A percentile compares a stretch with the other conserved stretches of the same genome.
phyloP scores from a whole-genome alignment of 768 basidiomycete species.

The Pleurotus pulmonarius region DNA sequence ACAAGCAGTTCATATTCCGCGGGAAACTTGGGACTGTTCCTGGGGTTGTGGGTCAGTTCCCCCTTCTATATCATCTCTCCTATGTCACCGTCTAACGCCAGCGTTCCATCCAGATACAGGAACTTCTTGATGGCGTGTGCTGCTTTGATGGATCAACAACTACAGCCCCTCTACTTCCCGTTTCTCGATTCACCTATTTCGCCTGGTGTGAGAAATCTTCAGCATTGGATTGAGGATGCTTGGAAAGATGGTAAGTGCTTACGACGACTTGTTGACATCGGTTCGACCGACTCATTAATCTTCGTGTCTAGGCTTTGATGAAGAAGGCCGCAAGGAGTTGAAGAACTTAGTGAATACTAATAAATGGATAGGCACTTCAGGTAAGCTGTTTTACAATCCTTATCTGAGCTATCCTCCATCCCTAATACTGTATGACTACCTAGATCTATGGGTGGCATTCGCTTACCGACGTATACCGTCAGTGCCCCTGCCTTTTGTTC shows the following conservation, averaged over 20 bases:
- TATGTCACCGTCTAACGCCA: not conserved
- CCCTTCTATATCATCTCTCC: not conserved
- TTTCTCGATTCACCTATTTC: slow-evolving; percentile 51
- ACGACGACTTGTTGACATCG: not conserved
- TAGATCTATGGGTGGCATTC: slow-evolving; percentile 80
- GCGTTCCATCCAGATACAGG: slow-evolving; percentile 54
- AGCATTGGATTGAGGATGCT: slow-evolving; percentile 76
- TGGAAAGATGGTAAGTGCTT: slow-evolving; percentile 59
- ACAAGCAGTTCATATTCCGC: slow-evolving; percentile 51
- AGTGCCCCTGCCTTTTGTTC: slow-evolving; percentile 21
- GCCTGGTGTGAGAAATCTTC: slow-evolving; percentile 73
- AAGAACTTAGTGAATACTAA: slow-evolving; percentile 49
- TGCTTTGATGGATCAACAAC: slow-evolving; percentile 62
- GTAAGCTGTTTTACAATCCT: slow-evolving; percentile 28
- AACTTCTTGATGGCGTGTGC: slow-evolving; percentile 81
- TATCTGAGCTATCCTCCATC: not conserved
- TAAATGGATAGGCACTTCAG: slow-evolving; percentile 82
- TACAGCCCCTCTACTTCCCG: slow-evolving; percentile 59
- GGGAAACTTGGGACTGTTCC: slow-evolving; percentile 53
- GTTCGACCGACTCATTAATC: slow-evolving; percentile 10
- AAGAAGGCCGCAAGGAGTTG: slow-evolving; percentile 60
- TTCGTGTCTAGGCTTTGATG: slow-evolving; percentile 57
- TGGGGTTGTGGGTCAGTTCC: slow-evolving; percentile 74
- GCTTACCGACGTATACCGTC: slow-evolving; percentile 79
- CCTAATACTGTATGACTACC: not conserved